Evolutionary conservation across 139 green algal genomes (phyloP).

Genomic region (Nannochloris sp.): DNA sequence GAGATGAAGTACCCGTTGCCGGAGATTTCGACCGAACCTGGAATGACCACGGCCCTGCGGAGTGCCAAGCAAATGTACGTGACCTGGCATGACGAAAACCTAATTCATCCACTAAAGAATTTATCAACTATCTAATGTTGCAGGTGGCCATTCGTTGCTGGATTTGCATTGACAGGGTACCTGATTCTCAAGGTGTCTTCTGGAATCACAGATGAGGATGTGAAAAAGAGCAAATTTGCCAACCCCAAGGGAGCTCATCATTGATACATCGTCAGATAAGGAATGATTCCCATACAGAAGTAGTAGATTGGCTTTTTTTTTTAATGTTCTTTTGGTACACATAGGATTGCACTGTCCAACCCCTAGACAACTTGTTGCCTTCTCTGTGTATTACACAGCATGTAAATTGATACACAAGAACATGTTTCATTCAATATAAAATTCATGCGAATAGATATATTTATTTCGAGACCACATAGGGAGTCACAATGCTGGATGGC

Average conservation of each 20-base stretch:
- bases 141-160: slow-evolving; percentile 41
- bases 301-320: too few relatives aligned
- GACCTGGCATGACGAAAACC: neutral
- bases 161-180: slow-evolving; percentile 28
- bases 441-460: too few relatives aligned
- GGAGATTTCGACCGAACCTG: slow-evolving; percentile 16
- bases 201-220: slow-evolving; percentile 18
- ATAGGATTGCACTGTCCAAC: too few relatives aligned
- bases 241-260: slow-evolving; percentile 27
- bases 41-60: slow-evolving; percentile 11
- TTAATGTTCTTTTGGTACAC: too few relatives aligned
- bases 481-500: slow-evolving; percentile 26
- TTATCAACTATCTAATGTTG: neutral
- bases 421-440: too few relatives aligned
- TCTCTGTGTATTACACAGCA: too few relatives aligned
- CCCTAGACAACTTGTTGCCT: too few relatives aligned
- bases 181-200: slow-evolving; percentile 28
- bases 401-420: too few relatives aligned
- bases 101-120: too few relatives aligned
- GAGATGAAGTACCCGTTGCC: slow-evolving; percentile 16
- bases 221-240: slow-evolving; percentile 29
- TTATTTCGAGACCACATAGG: neutral
- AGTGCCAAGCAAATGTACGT: slow-evolving; percentile 32
- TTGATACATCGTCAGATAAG: neutral
- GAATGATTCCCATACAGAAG: too few relatives aligned